Evolutionary conservation across 768 basidiomycete species (phyloP), one percentile per base, ranked within the genome.

Genomic region (Tubosaeta sp.): DNA sequence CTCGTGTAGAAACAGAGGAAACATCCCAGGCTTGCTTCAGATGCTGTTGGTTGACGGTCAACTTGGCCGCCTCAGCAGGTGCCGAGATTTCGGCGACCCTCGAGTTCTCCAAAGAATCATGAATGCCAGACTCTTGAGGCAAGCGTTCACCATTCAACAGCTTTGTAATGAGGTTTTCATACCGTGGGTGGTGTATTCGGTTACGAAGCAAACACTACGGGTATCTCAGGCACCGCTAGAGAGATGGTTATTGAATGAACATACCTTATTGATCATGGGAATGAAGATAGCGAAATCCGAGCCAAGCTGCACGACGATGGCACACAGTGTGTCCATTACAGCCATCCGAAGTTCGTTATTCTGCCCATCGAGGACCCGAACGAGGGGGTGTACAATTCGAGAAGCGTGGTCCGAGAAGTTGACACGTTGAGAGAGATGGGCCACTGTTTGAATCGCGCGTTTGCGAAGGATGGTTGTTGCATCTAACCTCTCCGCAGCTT

Each of bases 371-470:
- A 99, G 74, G 2, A 97, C 89, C 34, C 97, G 81, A 37, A 92
- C 87, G 25, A 99, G 78, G 5, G 97, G 95, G 62, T 98, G 97
- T 7, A 99, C 91, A 61, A 98, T 97, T 22, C 95, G 84, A 10
- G 93, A 95, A 19, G 97, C 93, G 58, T 98, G 95, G 63, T 98
- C 97, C 4, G 92, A 93, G 65, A 99, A 97, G 71, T 98, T 97
- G 59, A 98, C 92, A 51, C 94, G 80, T 58, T 87, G 81, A 6
- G 93, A 94, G 26, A 99, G 72, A 19, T 88, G 89, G 42, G 93
- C 92, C 38, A 98, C 89, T 1, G 91, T 95, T 56, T 89, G 85
- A 39, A 98, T 87, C 0, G 95, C 95, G 45, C 85, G 82, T 70
- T 91, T 92, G 41, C 95, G 85, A 45, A 99, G 73, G 11, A 81